These are phyloP conservation scores for Zalaria sp. DNA, from an alignment of 2,329 filamentous ascomycete species.

Conservation along the genomic window DNA sequence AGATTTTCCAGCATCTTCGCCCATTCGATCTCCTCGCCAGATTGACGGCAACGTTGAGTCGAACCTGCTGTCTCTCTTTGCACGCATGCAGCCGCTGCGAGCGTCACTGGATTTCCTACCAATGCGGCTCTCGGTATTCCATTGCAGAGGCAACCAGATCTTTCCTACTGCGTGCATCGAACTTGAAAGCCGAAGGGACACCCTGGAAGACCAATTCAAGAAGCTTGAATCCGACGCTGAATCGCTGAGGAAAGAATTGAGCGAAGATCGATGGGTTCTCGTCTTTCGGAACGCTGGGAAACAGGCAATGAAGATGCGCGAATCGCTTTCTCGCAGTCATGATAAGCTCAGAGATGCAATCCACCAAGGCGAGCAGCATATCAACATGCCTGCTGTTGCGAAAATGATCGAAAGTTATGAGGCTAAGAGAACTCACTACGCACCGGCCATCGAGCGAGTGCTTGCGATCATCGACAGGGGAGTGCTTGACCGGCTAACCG, in stretches of 20 bases:
- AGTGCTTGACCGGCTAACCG: constrained; percentile 86
- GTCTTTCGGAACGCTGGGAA: constrained; percentile 87
- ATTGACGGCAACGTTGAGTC: constrained; percentile 64
- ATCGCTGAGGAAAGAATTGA: constrained; percentile 73
- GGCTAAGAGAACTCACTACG: constrained; percentile 87
- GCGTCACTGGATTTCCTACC: constrained; percentile 91
- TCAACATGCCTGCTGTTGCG: constrained; percentile 52
- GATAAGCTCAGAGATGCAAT: constrained; percentile 68
- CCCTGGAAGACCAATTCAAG: constrained; percentile 73
- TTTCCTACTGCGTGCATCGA: constrained; percentile 91
- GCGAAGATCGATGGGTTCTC: constrained; percentile 89
- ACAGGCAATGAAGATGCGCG: constrained; percentile 92
- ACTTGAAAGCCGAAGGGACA: constrained; percentile 58
- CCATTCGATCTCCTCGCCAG: constrained; percentile 45
- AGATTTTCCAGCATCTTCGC: constrained; percentile 45
- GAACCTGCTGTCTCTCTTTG: constrained; percentile 77
- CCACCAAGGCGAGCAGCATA: constrained; percentile 59
- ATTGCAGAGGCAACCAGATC: constrained; percentile 57
- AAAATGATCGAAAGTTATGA: constrained; percentile 91
- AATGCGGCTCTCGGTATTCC: constrained; percentile 83
- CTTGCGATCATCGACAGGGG: constrained; percentile 88
- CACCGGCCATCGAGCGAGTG: constrained; percentile 82
- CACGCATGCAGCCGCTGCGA: constrained; percentile 83
- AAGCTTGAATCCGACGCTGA: constrained; percentile 85
- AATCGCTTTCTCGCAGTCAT: constrained; percentile 81